phyloP scores from a whole-genome alignment of 805 yeast genomes.

The Dipodascopsis tothii region DNA sequence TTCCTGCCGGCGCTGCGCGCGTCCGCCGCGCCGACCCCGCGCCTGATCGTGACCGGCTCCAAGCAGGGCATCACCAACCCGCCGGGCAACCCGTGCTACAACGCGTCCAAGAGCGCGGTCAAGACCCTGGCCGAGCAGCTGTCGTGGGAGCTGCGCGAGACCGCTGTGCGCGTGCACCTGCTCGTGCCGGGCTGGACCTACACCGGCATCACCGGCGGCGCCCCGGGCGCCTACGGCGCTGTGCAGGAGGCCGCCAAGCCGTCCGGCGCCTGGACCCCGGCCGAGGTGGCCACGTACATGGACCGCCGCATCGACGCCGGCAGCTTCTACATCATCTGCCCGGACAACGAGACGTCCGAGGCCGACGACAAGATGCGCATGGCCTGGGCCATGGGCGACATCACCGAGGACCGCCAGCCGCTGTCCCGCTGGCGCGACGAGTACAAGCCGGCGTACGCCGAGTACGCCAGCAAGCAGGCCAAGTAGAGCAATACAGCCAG shows the following conservation, averaged over 20 bases:
- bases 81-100: conserved; percentile 52
- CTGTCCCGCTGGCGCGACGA: conserved; percentile 27
- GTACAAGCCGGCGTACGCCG: conserved; percentile 17
- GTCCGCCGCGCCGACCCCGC: conserved; percentile 13
- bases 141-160: conserved; percentile 24
- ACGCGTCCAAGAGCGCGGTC: conserved; percentile 52
- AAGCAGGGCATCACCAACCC: conserved; percentile 31
- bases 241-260: conserved; percentile 20
- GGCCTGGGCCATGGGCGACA: conserved; percentile 25
- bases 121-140: conserved; percentile 35
- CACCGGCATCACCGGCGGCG: conserved; percentile 23
- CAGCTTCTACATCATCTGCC: conserved; percentile 26
- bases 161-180: conserved; percentile 23
- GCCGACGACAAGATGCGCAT: conserved; percentile 25
- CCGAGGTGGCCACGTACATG: conserved; percentile 25
- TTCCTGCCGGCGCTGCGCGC: conserved; percentile 22
- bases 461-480: background rate
- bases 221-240: conserved; percentile 11
- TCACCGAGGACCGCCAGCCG: conserved; percentile 23
- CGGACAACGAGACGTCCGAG: conserved; percentile 26
- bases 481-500: no score
- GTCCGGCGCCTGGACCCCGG: conserved; percentile 28
- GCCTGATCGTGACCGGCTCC: conserved; percentile 26
- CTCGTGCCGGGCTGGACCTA: conserved; percentile 29
- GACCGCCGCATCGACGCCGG: conserved; percentile 19